phyloP scores from a whole-genome alignment of 768 basidiomycete genomes.

The Termitomyces eurrhizus region DNA sequence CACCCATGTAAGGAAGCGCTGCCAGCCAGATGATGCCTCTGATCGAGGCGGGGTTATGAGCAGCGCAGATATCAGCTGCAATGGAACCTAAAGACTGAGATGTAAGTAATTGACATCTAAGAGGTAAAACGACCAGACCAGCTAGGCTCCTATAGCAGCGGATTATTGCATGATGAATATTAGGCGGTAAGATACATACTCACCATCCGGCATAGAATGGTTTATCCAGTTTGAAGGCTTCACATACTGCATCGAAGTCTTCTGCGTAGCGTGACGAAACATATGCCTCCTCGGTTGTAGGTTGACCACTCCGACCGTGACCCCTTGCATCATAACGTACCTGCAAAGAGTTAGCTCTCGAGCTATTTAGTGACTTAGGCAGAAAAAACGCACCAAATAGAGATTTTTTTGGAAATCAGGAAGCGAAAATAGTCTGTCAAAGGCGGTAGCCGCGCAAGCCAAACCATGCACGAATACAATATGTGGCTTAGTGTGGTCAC shows the following conservation, averaged over 20 bases:
- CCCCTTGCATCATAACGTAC: not conserved
- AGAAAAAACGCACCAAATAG: not conserved
- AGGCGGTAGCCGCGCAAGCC: not conserved
- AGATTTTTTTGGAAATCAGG: not conserved
- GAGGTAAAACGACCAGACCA: not conserved
- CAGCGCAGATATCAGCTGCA: constrained; percentile 15
- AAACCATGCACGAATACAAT: not conserved
- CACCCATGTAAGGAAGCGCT: constrained; percentile 14
- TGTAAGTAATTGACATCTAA: not conserved
- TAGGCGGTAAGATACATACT: not conserved
- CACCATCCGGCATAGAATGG: not conserved
- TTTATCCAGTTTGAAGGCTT: not conserved
- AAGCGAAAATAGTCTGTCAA: not conserved
- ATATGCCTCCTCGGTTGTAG: not conserved
- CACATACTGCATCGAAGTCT: not conserved
- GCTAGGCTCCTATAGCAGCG: not conserved
- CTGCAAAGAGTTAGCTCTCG: not conserved
- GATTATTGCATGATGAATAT: not conserved
- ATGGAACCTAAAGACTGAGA: not conserved
- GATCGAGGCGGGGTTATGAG: constrained; percentile 8
- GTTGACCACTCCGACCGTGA: not conserved
- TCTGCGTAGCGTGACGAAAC: not conserved
- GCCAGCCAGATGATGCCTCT: constrained; percentile 13
- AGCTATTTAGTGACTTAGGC: not conserved
- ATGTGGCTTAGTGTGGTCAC: not conserved